These are phyloP conservation scores for Tagetes patula DNA, from an alignment of 129 eudicot genomes.

Conservation along the genomic window DNA sequence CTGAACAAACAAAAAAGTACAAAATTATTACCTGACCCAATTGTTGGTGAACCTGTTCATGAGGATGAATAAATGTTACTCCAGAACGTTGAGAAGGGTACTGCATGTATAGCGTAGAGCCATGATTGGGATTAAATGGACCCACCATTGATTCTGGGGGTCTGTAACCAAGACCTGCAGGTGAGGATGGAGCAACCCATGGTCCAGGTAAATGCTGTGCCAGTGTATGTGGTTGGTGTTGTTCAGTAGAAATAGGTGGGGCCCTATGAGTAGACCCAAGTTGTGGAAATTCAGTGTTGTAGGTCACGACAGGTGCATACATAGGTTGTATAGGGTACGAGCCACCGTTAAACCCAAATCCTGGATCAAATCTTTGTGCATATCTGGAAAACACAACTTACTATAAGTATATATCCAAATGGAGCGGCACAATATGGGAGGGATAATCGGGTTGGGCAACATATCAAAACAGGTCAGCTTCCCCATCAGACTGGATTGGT, in stretches of 20 bases:
- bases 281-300: constrained; percentile 95
- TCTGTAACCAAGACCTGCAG: constrained; percentile 67
- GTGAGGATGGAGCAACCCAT: constrained; percentile 72
- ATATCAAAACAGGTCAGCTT: not conserved
- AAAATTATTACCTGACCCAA: constrained; percentile 41
- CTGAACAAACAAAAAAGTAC: not conserved
- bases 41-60: constrained; percentile 70
- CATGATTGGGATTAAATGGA: constrained; percentile 50
- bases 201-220: constrained; percentile 72
- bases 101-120: constrained; percentile 64
- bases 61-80: constrained; percentile 76
- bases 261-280: constrained; percentile 72
- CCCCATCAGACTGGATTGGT: not conserved
- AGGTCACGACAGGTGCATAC: constrained; percentile 79
- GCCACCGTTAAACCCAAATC: constrained; percentile 83
- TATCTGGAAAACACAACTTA: constrained; percentile 46
- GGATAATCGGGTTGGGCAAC: not conserved
- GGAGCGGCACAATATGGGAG: not conserved
- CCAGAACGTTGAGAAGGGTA: constrained; percentile 72
- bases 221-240: constrained; percentile 63
- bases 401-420: not conserved
- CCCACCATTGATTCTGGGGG: constrained; percentile 66
- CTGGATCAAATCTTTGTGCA: constrained; percentile 93
- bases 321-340: constrained; percentile 81
- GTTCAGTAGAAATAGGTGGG: constrained; percentile 51